Evolutionary conservation across 345 rosid genomes (phyloP).

Genomic region (Hypericum perforatum): DNA sequence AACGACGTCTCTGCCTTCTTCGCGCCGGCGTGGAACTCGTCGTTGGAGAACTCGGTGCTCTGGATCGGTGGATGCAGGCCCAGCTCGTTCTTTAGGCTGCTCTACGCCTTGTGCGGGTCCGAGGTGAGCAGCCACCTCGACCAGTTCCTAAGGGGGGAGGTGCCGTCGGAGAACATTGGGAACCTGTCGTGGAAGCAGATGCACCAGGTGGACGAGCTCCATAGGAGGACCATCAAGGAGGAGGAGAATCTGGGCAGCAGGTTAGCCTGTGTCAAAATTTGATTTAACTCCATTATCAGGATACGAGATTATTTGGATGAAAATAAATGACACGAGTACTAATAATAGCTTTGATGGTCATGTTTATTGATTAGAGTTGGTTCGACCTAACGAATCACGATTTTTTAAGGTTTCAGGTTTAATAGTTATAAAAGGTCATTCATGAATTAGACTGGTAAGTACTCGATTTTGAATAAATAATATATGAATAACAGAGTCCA

Average conservation of each 20-base stretch:
- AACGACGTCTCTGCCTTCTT: constrained; percentile 18
- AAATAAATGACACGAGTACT: no score
- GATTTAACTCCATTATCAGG: no score
- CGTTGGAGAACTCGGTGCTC: constrained; percentile 32
- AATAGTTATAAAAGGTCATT: no score
- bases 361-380: no score
- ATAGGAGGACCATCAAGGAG: constrained; percentile 15
- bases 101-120: constrained; percentile 23
- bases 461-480: no score
- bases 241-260: constrained; percentile 22
- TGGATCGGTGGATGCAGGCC: constrained; percentile 48
- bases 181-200: constrained; percentile 24
- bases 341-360: no score
- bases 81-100: constrained; percentile 26
- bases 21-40: constrained; percentile 29
- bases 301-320: no score
- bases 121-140: constrained; percentile 3
- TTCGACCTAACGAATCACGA: no score
- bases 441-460: no score
- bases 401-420: no score
- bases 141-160: constrained; percentile 11
- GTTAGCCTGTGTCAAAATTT: no score
- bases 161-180: constrained; percentile 4
- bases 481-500: no score
- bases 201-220: constrained; percentile 21